Base-by-base conservation (phyloP, 352 stramenopile genomes). In the Globisporangium spiculum region DNA sequence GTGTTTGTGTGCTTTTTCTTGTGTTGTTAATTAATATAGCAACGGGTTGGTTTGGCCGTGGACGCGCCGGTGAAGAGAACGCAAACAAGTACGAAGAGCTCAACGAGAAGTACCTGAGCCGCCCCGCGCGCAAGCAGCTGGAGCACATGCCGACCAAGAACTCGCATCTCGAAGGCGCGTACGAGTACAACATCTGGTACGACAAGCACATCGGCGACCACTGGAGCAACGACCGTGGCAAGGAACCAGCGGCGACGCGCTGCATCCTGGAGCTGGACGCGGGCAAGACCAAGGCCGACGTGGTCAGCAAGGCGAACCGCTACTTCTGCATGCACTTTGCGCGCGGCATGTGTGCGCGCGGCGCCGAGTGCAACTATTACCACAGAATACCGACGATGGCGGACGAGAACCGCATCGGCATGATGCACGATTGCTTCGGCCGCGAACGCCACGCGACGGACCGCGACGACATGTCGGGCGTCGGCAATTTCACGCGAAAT, bases 161-260 rank as follows among this genome's bases (percentile, higher is more conserved):
- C 58, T 89, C 90, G 27, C 91, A 90, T 55, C 70, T 97, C 14
- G 92, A 98, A 75, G 94, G 94, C 30, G 89, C 87, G 26, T 89
- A 97, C 63, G 92, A 98, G 75, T 98, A 98, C 84, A 98, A 98
- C 68, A 98, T 98, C 59, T 98, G 92, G 92, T 98, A 98, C 77
- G 90, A 94, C 69, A 97, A 96, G 78, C 98, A 93, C 77, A 78
- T 96, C 26, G 94, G 93, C 8, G 93, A 98, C 68, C 83, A 97
- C 71, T 97, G 89, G 91, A 79, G 80, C 72, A 85, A 97, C 72
- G 74, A 88, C 50, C 86, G 89, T 56, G 80, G 86, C 44, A 86
- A 94, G 46, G 93, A 98, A 32, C 84, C 91, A 0, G 93, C 94
- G 9, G 76, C 91, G 2, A 97, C 90, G 41, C 84, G 93, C 38